phyloP scores from a whole-genome alignment of 331 rosid genomes.

The Quercus lobata region DNA sequence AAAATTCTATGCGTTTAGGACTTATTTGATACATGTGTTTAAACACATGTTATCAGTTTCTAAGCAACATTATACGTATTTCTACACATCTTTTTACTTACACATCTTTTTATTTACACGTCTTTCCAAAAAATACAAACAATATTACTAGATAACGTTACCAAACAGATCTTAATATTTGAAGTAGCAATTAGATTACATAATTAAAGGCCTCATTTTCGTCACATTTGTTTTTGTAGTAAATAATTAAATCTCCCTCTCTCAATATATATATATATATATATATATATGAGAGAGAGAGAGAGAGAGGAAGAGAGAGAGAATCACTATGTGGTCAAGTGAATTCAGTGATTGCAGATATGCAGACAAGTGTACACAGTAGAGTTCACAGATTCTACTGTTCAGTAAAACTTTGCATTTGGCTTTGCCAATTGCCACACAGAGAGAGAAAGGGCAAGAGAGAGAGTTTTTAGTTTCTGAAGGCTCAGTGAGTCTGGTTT shows the following conservation, averaged over 20 bases:
- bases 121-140: fast-evolving
- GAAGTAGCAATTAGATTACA: conserved; percentile 51
- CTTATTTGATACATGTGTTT: fast-evolving
- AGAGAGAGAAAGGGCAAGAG: conserved; percentile 20
- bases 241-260: not conserved
- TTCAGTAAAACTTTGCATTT: conserved; percentile 37
- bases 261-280: too few relatives aligned
- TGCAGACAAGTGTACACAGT: conserved; percentile 52
- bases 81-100: fast-evolving
- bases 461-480: conserved; percentile 13
- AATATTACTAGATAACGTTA: fast-evolving
- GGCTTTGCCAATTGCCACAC: conserved; percentile 21
- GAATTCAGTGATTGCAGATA: conserved; percentile 65
- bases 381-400: conserved; percentile 72
- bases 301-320: conserved; percentile 24
- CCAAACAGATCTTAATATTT: not conserved
- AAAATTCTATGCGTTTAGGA: conserved; percentile 33
- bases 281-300: too few relatives aligned
- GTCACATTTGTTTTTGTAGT: conserved; percentile 23
- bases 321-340: conserved; percentile 47
- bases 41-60: too few relatives aligned
- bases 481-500: conserved; percentile 17
- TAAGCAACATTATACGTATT: fast-evolving
- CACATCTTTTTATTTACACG: fast-evolving
- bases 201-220: conserved; percentile 30